A percentile compares a stretch with the other conserved stretches of the same genome.
Conservation (phyloP, 176 grass and related monocot species). For the Lolium multiflorum region DNA sequence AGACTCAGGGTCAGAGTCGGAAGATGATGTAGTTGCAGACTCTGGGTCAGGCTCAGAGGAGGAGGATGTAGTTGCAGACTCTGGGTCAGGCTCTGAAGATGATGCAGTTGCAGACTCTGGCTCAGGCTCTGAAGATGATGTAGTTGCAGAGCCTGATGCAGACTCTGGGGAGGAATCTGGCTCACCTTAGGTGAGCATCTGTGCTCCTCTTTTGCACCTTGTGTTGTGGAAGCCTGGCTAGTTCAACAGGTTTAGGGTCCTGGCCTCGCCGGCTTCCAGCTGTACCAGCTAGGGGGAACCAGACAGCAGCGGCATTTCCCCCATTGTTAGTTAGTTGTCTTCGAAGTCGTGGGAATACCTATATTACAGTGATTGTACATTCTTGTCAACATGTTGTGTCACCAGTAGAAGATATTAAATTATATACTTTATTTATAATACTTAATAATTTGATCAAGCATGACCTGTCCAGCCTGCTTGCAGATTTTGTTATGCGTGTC, state of each 20-base stretch:
- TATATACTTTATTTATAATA: no score
- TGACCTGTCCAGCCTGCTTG: neutral
- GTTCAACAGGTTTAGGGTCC: slow-evolving; percentile 2
- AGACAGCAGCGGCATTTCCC: slow-evolving; percentile 9
- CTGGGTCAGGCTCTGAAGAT: slow-evolving; percentile 41
- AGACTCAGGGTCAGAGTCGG: slow-evolving; percentile 33
- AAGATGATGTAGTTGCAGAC: slow-evolving; percentile 14
- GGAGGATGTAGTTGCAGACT: slow-evolving; percentile 2
- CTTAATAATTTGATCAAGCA: slow-evolving; percentile 1
- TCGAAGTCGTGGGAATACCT: neutral
- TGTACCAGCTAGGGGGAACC: slow-evolving; percentile 26
- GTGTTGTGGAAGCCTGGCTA: neutral
- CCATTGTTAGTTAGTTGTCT: slow-evolving; percentile 1
- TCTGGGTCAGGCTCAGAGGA: slow-evolving; percentile 28
- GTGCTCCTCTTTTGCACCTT: slow-evolving; percentile 1
- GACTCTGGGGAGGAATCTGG: slow-evolving; percentile 41
- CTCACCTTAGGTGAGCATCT: slow-evolving; percentile 1
- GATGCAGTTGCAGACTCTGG: neutral
- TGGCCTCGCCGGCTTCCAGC: slow-evolving; percentile 10
- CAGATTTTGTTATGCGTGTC: slow-evolving; percentile 25
- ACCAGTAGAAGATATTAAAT: neutral
- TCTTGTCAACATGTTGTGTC: slow-evolving; percentile 13
- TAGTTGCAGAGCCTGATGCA: neutral
- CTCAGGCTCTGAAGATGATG: no score
- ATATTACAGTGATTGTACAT: slow-evolving; percentile 50